Conservation (phyloP, 805 yeast species). For the Candida ascalaphidarum region DNA sequence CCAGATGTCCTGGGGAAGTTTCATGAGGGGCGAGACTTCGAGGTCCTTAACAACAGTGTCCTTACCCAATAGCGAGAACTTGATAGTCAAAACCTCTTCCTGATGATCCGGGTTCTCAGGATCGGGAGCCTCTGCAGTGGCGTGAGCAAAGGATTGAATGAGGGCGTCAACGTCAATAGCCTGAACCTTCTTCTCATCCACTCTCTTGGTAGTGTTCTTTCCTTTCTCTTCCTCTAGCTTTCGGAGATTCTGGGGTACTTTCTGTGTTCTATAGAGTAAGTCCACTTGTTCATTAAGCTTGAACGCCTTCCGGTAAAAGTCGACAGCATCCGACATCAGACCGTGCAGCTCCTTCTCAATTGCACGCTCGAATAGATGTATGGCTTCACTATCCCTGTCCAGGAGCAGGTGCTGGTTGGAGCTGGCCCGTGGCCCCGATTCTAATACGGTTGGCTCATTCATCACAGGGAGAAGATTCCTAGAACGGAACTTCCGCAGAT, state of each 20-base stretch:
- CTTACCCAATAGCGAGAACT: constrained; percentile 16
- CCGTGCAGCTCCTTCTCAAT: constrained; percentile 67
- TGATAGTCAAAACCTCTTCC: constrained; percentile 13
- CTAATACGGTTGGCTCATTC: too few species aligned
- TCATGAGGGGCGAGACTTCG: constrained; percentile 28
- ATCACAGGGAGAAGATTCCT: too few species aligned
- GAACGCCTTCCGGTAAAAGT: constrained; percentile 63
- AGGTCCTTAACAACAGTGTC: constrained; percentile 7
- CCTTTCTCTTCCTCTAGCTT: constrained; percentile 16
- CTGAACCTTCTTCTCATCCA: constrained; percentile 29
- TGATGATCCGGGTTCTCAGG: constrained; percentile 9
- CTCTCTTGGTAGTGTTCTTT: constrained; percentile 16
- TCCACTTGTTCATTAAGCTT: constrained; percentile 56
- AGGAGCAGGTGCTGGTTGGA: background rate
- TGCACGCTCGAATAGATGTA: constrained; percentile 61
- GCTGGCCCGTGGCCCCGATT: too few species aligned
- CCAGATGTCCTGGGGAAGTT: constrained; percentile 51
- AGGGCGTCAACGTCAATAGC: constrained; percentile 34
- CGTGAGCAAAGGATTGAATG: constrained; percentile 24
- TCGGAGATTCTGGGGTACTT: constrained; percentile 30
- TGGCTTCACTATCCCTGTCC: constrained; percentile 31
- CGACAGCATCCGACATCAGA: constrained; percentile 74
- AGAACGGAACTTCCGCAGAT: too few species aligned
- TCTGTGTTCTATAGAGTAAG: constrained; percentile 49
- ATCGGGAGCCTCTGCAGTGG: constrained; percentile 20